Percentiles rank a stretch among this genome's conserved stretches.
Conservation (phyloP, 805 yeast genomes). For the Wickerhamomyces strasburgensis region DNA sequence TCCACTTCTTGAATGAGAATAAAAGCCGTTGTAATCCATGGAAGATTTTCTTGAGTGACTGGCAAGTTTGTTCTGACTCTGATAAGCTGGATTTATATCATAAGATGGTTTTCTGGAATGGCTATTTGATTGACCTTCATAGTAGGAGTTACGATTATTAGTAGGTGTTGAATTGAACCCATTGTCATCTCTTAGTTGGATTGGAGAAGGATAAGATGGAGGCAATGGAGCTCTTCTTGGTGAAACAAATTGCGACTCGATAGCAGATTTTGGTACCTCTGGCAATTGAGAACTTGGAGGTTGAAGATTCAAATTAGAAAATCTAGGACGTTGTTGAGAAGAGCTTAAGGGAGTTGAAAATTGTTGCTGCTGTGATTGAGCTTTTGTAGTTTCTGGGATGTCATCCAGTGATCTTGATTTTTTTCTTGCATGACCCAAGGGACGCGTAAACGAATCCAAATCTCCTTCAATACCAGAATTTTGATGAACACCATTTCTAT, state of each 20-base stretch:
- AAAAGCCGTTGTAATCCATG: constrained; percentile 18
- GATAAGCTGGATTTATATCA: constrained; percentile 18
- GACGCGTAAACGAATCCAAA: constrained; percentile 19
- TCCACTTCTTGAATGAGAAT: constrained; percentile 17
- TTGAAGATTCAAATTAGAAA: constrained; percentile 7
- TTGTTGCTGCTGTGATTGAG: too few species aligned
- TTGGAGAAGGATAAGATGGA: constrained; percentile 45
- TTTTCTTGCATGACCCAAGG: constrained; percentile 39
- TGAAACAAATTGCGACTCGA: constrained; percentile 41
- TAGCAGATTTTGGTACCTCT: constrained; percentile 11
- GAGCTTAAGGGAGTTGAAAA: background rate
- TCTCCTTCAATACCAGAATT: constrained; percentile 12
- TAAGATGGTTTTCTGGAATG: constrained; percentile 29
- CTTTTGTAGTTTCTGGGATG: constrained; percentile 20
- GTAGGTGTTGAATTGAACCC: constrained; percentile 16
- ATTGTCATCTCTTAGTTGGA: constrained; percentile 22
- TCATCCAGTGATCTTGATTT: constrained; percentile 50
- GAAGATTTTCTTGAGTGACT: constrained; percentile 27
- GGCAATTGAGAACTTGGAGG: constrained; percentile 20
- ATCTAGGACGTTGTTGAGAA: constrained; percentile 6
- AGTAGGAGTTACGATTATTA: constrained; percentile 23
- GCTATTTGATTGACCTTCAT: constrained; percentile 14
- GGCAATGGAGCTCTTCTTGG: constrained; percentile 76
- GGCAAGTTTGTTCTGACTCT: background rate
- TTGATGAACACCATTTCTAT: constrained; percentile 5